Evolutionary conservation across 306 rosid species (phyloP).

Genomic region (Castanea sativa): DNA sequence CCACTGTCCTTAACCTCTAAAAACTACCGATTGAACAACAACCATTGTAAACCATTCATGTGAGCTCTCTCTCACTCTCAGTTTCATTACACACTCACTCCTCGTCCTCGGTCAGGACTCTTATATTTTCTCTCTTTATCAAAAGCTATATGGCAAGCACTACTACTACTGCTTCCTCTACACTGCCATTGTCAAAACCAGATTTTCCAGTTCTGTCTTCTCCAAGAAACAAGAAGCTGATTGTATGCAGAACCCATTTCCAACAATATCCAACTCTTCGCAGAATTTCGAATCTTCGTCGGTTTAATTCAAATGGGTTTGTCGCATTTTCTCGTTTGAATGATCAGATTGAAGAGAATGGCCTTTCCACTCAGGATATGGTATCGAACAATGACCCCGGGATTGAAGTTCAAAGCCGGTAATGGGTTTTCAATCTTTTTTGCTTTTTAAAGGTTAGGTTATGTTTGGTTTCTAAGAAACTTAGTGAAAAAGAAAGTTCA

Average conservation of each 20-base stretch:
- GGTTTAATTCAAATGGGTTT: constrained; percentile 21
- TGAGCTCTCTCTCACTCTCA: background rate
- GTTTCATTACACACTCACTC: background rate
- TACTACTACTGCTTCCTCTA: constrained; percentile 12
- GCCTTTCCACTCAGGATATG: constrained; percentile 14
- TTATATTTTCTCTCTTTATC: background rate
- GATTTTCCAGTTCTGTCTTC: constrained; percentile 3
- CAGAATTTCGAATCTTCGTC: constrained; percentile 5
- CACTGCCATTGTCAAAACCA: constrained; percentile 26
- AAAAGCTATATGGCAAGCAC: constrained; percentile 34
- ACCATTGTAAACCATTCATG: background rate
- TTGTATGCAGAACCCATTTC: background rate
- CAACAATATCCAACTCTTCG: constrained; percentile 13
- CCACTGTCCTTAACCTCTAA: background rate
- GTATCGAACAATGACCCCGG: constrained; percentile 23
- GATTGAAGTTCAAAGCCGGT: constrained; percentile 60
- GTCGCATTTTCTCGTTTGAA: constrained; percentile 32
- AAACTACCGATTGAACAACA: background rate
- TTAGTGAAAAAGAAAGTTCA: background rate
- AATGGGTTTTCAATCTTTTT: constrained; percentile 11
- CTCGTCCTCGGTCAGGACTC: background rate
- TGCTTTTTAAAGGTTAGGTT: background rate
- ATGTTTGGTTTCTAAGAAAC: background rate
- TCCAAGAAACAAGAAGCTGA: background rate
- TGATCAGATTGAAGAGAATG: constrained; percentile 26